phyloP scores from a whole-genome alignment of 805 yeast species.

The Metschnikowia colocasiae region DNA sequence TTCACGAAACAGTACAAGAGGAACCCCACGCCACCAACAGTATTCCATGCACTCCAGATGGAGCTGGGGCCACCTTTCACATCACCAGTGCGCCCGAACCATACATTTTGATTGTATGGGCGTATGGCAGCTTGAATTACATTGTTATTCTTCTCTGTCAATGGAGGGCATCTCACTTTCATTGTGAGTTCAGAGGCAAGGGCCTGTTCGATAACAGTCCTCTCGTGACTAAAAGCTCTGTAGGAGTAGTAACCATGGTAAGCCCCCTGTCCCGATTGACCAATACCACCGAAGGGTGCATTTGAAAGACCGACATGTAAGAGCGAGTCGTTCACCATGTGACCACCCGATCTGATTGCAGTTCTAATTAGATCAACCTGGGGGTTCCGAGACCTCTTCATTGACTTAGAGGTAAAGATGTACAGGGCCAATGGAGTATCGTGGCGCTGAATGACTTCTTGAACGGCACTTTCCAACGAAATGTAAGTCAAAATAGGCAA shows the following conservation, averaged over 20 bases:
- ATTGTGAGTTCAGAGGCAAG: constrained; percentile 59
- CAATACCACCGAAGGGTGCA: constrained; percentile 92
- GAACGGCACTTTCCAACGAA: constrained; percentile 42
- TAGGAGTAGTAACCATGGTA: constrained; percentile 73
- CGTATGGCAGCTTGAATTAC: constrained; percentile 26
- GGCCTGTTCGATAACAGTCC: constrained; percentile 64
- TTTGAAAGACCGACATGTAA: constrained; percentile 63
- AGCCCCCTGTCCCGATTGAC: constrained; percentile 75
- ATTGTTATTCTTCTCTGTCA: constrained; percentile 31
- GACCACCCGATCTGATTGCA: constrained; percentile 67
- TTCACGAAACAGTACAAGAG: constrained; percentile 20
- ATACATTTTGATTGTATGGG: constrained; percentile 31
- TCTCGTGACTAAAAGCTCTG: constrained; percentile 67
- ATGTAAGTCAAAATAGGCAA: constrained; percentile 65
- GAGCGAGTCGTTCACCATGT: constrained; percentile 65
- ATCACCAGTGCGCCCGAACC: constrained; percentile 39
- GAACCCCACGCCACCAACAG: constrained; percentile 29
- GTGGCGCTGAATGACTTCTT: constrained; percentile 42
- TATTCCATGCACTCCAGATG: constrained; percentile 31
- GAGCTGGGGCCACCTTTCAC: constrained; percentile 35
- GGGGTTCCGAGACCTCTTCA: constrained; percentile 44
- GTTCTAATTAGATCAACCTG: constrained; percentile 41
- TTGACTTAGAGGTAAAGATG: constrained; percentile 51
- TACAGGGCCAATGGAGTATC: constrained; percentile 84
- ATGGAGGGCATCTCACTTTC: constrained; percentile 67